Percentiles rank a stretch among this genome's conserved stretches.
These are phyloP conservation scores for Sporothrix inflata DNA, from an alignment of 2,329 filamentous ascomycete species.

Conservation along the genomic window DNA sequence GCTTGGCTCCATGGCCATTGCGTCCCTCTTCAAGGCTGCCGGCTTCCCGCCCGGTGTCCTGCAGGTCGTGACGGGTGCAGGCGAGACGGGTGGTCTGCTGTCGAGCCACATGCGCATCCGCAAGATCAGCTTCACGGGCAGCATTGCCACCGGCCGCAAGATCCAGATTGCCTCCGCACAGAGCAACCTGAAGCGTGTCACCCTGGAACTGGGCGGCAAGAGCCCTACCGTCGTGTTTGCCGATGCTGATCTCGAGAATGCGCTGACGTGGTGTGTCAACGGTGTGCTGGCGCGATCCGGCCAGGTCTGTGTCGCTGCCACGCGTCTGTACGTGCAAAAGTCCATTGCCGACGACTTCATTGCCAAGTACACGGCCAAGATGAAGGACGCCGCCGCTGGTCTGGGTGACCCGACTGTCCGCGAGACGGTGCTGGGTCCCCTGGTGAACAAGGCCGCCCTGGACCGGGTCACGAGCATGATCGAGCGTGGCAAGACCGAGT, in stretches of 20 bases:
- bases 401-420: conserved; percentile 50
- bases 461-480: conserved; percentile 58
- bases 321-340: conserved; percentile 50
- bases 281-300: conserved; percentile 48
- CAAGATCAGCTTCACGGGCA: conserved; percentile 66
- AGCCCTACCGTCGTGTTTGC: conserved; percentile 61
- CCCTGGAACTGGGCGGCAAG: conserved; percentile 63
- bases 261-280: conserved; percentile 51
- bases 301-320: conserved; percentile 54
- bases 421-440: conserved; percentile 46
- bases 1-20: conserved; percentile 59
- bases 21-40: conserved; percentile 65
- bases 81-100: conserved; percentile 39
- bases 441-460: conserved; percentile 59
- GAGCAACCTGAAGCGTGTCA: conserved; percentile 63
- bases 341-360: conserved; percentile 39
- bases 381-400: conserved; percentile 45
- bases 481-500: conserved; percentile 38
- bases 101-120: conserved; percentile 47
- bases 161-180: conserved; percentile 63
- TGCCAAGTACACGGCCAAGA: conserved; percentile 50
- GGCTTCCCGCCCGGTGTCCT: conserved; percentile 71
- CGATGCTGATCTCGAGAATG: conserved; percentile 60
- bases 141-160: conserved; percentile 58
- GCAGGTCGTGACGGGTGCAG: conserved; percentile 68